A percentile compares a stretch with the other conserved stretches of the same genome.
Evolutionary conservation across 106 monocot genomes (phyloP).

Genomic region (Ottelia alismoides): DNA sequence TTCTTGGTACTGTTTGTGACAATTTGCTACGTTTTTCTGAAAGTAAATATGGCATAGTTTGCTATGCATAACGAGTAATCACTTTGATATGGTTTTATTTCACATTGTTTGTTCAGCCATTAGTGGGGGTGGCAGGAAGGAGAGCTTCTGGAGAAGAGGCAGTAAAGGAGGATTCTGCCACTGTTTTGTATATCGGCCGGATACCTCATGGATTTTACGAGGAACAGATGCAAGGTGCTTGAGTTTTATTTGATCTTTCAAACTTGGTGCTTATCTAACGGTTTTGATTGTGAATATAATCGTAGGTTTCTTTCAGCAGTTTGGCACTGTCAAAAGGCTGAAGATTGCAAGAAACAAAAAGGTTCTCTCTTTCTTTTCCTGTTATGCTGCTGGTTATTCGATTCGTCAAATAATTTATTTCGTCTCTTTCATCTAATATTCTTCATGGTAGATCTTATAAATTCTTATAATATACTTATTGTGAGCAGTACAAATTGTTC

Average conservation of each 20-base stretch:
- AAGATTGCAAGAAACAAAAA: slow-evolving; percentile 72
- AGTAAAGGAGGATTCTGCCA: slow-evolving; percentile 22
- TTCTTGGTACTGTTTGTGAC: slow-evolving; percentile 85
- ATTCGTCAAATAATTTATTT: too few species aligned
- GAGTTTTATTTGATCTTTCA: too few species aligned
- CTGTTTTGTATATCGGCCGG: slow-evolving; percentile 75
- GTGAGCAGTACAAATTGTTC: too few species aligned
- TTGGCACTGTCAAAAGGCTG: slow-evolving; percentile 73
- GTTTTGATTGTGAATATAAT: too few species aligned
- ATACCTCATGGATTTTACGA: slow-evolving; percentile 99
- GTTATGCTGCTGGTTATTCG: neutral
- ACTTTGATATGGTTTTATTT: too few species aligned
- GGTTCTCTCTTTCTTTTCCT: slow-evolving; percentile 16
- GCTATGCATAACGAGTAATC: too few species aligned
- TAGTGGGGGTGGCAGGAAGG: slow-evolving; percentile 40
- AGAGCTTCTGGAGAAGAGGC: slow-evolving; percentile 21
- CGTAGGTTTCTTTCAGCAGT: slow-evolving; percentile 91
- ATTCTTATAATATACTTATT: too few species aligned
- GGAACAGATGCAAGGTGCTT: slow-evolving; percentile 84
- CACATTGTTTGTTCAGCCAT: slow-evolving; percentile 34
- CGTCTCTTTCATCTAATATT: too few species aligned
- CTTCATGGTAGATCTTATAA: too few species aligned
- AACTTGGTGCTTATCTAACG: too few species aligned
- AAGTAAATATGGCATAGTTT: too few species aligned
- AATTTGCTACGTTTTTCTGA: too few species aligned